These are phyloP conservation scores for Psilocybe tampanensis DNA, from an alignment of 768 basidiomycete genomes.

Conservation along the genomic window DNA sequence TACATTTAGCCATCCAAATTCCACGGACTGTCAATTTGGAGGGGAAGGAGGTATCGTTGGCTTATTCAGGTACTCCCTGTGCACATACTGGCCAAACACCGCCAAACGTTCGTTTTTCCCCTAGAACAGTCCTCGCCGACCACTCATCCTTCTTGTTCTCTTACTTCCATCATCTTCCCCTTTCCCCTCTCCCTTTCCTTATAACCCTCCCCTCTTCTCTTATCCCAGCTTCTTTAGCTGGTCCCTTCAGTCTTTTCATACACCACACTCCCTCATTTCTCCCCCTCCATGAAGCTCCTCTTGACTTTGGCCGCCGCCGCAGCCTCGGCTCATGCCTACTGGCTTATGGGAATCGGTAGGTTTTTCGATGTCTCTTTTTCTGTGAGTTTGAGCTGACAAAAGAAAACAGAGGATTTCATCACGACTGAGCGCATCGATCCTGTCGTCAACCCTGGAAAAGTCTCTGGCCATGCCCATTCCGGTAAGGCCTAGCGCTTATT, in stretches of 20 bases:
- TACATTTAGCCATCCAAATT: slow-evolving; percentile 20
- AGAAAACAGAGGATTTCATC: slow-evolving; percentile 39
- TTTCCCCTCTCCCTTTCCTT: slow-evolving; percentile 15
- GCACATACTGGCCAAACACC: slow-evolving; percentile 18
- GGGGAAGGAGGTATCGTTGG: slow-evolving; percentile 3
- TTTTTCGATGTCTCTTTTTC: neutral
- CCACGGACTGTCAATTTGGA: slow-evolving; percentile 23
- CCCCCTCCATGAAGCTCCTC: slow-evolving; percentile 33
- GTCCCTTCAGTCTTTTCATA: slow-evolving; percentile 26
- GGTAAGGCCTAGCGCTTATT: slow-evolving; percentile 28
- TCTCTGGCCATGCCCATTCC: slow-evolving; percentile 51
- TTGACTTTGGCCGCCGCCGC: slow-evolving; percentile 32
- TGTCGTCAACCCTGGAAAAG: slow-evolving; percentile 46
- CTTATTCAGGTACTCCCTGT: slow-evolving; percentile 16
- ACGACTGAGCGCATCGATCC: slow-evolving; percentile 54
- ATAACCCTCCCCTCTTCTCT: slow-evolving; percentile 17
- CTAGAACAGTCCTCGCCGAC: slow-evolving; percentile 12
- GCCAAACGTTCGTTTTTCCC: slow-evolving; percentile 20
- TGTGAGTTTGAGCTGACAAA: neutral
- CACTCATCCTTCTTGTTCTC: slow-evolving; percentile 19
- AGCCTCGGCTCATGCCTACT: slow-evolving; percentile 42
- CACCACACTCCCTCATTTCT: slow-evolving; percentile 21
- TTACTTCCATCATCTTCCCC: slow-evolving; percentile 18
- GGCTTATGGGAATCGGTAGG: slow-evolving; percentile 47
- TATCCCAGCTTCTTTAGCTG: slow-evolving; percentile 23